Conservation (phyloP, 177 flowering plant genomes). For the Vitis hybrid region DNA sequence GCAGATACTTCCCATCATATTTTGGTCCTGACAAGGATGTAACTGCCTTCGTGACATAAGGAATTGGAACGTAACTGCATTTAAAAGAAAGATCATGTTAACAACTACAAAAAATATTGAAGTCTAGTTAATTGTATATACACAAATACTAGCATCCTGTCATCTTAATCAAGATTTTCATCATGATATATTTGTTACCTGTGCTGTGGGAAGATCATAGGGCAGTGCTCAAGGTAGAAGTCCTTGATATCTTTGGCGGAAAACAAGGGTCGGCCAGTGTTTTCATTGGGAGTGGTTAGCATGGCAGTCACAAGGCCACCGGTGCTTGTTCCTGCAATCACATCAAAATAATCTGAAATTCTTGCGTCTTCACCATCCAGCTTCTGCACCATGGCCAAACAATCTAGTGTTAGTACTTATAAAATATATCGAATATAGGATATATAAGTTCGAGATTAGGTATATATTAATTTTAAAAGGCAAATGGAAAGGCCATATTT, state of each 20-base stretch:
- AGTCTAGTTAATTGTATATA: no score
- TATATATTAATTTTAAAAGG: not conserved
- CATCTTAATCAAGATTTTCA: no score
- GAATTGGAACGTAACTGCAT: slow-evolving; percentile 15
- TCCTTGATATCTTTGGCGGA: slow-evolving; percentile 34
- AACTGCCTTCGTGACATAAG: slow-evolving; percentile 10
- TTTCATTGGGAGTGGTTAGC: slow-evolving; percentile 36
- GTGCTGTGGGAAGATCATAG: slow-evolving; percentile 41
- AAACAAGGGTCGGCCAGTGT: slow-evolving; percentile 37
- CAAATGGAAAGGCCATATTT: no score
- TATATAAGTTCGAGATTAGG: not conserved
- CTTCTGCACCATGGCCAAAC: slow-evolving; percentile 7
- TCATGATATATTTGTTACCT: slow-evolving; percentile 7
- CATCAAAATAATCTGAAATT: slow-evolving; percentile 45
- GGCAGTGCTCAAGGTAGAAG: slow-evolving; percentile 36
- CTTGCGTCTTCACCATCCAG: slow-evolving; percentile 29
- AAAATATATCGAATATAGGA: not conserved
- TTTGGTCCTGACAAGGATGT: slow-evolving; percentile 46
- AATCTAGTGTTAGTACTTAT: not conserved
- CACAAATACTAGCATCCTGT: no score
- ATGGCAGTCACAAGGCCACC: slow-evolving; percentile 44
- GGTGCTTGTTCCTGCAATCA: slow-evolving; percentile 48
- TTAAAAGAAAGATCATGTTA: not conserved
- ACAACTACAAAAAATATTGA: not conserved
- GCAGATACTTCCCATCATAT: slow-evolving; percentile 67